Conservation (phyloP, 1,139 yeast species). For the Magnusiomyces fungicola region DNA sequence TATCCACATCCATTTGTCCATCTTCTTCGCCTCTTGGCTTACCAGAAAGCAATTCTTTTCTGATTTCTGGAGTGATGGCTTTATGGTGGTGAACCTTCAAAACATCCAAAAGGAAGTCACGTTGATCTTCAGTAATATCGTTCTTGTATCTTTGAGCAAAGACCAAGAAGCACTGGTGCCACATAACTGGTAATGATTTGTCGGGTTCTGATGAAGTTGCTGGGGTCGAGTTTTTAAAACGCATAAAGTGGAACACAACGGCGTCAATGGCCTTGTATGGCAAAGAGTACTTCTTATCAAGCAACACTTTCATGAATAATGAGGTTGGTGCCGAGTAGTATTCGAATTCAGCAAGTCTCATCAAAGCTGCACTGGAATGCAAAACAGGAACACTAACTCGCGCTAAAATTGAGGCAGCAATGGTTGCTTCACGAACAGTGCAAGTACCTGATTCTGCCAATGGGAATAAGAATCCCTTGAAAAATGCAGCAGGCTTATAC, state of each 20-base stretch:
- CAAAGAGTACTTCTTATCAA: conserved; percentile 92
- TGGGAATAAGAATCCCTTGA: conserved; percentile 92
- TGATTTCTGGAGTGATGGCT: conserved; percentile 86
- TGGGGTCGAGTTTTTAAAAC: conserved; percentile 44
- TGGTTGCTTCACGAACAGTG: conserved; percentile 86
- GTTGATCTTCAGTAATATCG: conserved; percentile 94
- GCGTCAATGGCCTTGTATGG: conserved; percentile 96
- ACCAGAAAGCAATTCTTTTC: conserved; percentile 90
- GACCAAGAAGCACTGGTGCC: conserved; percentile 93
- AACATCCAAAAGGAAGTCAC: conserved; percentile 87
- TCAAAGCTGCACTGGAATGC: conserved; percentile 92
- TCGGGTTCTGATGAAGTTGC: conserved; percentile 29
- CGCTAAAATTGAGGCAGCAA: conserved; percentile 84
- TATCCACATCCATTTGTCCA: conserved; percentile 2
- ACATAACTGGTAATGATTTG: conserved; percentile 83
- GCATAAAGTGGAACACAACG: conserved; percentile 89
- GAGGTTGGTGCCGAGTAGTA: conserved; percentile 76
- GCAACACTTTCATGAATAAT: conserved; percentile 76
- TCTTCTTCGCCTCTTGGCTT: conserved; percentile 3
- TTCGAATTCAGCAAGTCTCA: conserved; percentile 75
- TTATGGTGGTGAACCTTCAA: conserved; percentile 84
- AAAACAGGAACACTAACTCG: conserved; percentile 90
- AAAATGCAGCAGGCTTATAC: conserved; percentile 95
- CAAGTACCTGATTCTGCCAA: conserved; percentile 60
- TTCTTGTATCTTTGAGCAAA: conserved; percentile 95